Evolutionary conservation across 306 rosid species (phyloP), one percentile per base, ranked within the genome.

Genomic region (Quillaja saponaria): DNA sequence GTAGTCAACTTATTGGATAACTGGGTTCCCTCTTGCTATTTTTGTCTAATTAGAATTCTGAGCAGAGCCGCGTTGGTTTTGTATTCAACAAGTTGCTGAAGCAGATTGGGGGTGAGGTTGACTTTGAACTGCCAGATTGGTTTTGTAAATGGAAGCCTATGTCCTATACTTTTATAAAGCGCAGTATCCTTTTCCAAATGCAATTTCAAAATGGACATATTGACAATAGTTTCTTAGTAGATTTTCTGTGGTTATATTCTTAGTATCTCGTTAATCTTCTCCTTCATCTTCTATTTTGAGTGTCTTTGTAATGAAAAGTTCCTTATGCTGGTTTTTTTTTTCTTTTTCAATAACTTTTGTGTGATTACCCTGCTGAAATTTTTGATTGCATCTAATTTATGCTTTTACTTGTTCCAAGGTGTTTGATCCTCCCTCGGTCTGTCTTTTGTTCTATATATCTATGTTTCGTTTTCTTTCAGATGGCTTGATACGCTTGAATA

Each of bases 101-200:
- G 78, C 72, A 85, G 79, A 71, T 86, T 58, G 84, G 84, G 60
- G 82, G 70, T 75, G 88, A 91, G 40, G 90, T 79, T 37, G 97
- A 91, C 64, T 91, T 91, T 73, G 85, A 86, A 56, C 96, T 91
- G 76, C 97, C 97, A 17, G 88, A 82, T 15, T 86, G 84, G 84
- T 61, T 84, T 50, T 67, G 50, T 33, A 91, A 86, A 47, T 76
- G 72, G 46, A 91, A 80, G 60, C 74, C 91, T 13, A 54, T 72
- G 69, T 80, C 74, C 33, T 91, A 84, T 78, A 82, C 70, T 51
- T 87, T 76, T 58, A 88, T 91, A 33, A 91, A 78, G 71, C 95
- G 97, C 76, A 91, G 97, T 91, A 91, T 91, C 96, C 97, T 91
- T 76, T 64, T 55, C 6, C 8, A 57, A 55, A 8, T 61, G 35